Evolutionary conservation across 2,329 filamentous ascomycete genomes (phyloP), one percentile per base, ranked within the genome.

Genomic region (Exophiala xenobiotica): DNA sequence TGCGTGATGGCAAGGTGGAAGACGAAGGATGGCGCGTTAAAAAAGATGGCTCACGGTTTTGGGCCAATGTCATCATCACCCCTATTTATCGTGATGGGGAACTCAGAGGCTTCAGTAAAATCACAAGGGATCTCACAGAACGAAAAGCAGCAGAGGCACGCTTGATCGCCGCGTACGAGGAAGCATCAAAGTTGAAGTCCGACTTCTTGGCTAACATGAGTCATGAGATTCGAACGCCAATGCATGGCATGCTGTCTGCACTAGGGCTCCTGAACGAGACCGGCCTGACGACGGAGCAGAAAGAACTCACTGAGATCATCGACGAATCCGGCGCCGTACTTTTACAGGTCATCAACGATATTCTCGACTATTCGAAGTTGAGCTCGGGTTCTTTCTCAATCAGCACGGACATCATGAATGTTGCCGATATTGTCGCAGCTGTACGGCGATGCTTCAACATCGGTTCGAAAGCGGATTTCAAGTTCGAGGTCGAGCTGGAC

Each of bases 311-410:
- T 1, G 70, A 72, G 33, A 79, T 83, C 39, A 79, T 85, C 48
- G 74, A 81, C 57, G 79, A 83, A 50, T 83, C 81, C 0, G 80
- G 78, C 1, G 74, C 77, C 16, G 71, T 83, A 2, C 69, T 85
- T 18, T 67, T 85, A 14, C 78, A 80, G 56, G 76, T 85, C 42
- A 83, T 85, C 63, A 83, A 85, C 60, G 80, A 84, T 54, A 82
- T 86, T 39, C 72, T 85, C n/a, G 82, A 86, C 66, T 85, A 82
- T 61, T 83, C 81, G 7, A 85, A 84, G 58, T 72, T 85, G 46
- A 77, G 72, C 41, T 65, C 77, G 11, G 78, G 81, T 58, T 67
- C 77, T 24, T 67, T 84, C 51, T 71, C 74, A 56, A 67, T 83
- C 35, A 61, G 64, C 31, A 61, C 59, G n/a, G 61, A 71, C 19